Conservation (phyloP, 495 filamentous ascomycete species). For the Lichina pygmaea region DNA sequence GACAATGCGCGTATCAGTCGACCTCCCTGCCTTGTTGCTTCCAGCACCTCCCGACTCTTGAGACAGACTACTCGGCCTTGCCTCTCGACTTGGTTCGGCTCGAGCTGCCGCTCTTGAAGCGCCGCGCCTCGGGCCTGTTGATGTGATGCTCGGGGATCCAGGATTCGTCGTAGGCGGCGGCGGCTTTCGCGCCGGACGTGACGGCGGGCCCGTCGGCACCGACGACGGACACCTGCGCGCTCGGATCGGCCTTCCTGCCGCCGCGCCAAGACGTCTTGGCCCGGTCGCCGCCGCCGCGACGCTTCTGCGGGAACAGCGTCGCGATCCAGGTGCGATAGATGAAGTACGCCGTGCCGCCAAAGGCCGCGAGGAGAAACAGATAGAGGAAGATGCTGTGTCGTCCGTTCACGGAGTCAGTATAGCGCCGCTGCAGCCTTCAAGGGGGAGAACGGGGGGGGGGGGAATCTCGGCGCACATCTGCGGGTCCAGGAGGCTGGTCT, state of each 20-base stretch:
- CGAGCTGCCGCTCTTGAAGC: conserved; percentile 45
- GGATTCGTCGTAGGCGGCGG: conserved; percentile 53
- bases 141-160: conserved; percentile 90
- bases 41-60: too few species aligned
- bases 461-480: conserved; percentile 44
- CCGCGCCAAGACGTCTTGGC: conserved; percentile 26
- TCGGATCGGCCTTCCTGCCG: conserved; percentile 34
- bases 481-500: conserved; percentile 81
- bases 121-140: conserved; percentile 56
- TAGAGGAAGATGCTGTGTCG: conserved; percentile 72
- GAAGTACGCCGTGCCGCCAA: conserved; percentile 65
- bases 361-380: conserved; percentile 57
- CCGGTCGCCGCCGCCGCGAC: conserved; percentile 29
- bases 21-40: too few species aligned
- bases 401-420: conserved; percentile 1
- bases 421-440: too few species aligned
- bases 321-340: conserved; percentile 96
- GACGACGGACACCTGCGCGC: conserved; percentile 34
- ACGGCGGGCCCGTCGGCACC: conserved; percentile 44
- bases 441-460: not conserved
- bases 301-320: conserved; percentile 83
- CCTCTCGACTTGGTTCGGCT: conserved; percentile 22
- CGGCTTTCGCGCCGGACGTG: conserved; percentile 27
- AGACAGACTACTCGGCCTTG: conserved; percentile 5
- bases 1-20: too few species aligned